Percentiles rank a stretch among this genome's conserved stretches.
These are phyloP conservation scores for Cystofilobasidium bisporidii DNA, from an alignment of 768 basidiomycete genomes.

Conservation along the genomic window DNA sequence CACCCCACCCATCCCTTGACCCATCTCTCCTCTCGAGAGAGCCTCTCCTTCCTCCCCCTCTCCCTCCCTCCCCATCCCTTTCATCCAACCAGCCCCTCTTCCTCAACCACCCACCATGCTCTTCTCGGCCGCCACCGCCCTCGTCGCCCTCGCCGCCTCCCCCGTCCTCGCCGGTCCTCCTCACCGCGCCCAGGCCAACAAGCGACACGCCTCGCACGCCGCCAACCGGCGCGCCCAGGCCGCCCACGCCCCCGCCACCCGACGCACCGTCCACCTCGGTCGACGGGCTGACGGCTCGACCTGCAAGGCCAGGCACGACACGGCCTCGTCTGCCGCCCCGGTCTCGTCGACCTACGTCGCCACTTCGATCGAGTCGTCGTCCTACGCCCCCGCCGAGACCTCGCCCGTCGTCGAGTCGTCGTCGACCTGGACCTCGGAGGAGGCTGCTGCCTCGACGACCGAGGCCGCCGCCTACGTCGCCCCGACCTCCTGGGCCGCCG, in stretches of 20 bases:
- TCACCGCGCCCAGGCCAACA: constrained; percentile 1
- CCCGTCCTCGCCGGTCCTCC: constrained; percentile 2
- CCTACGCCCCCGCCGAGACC: background rate
- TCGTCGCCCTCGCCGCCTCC: constrained; percentile 14
- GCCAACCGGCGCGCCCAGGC: constrained; percentile 17
- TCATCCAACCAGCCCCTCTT: background rate
- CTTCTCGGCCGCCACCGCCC: constrained; percentile 5
- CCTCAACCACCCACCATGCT: background rate
- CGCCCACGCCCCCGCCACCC: background rate
- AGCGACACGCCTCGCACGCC: constrained; percentile 16
- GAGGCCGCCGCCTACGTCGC: constrained; percentile 10
- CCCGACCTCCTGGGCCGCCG: constrained; percentile 2
- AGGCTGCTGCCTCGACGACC: constrained; percentile 4
- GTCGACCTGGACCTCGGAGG: background rate
- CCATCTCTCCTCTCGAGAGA: background rate
- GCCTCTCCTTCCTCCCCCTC: background rate
- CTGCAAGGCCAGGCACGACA: constrained; percentile 14
- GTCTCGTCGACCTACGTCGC: background rate
- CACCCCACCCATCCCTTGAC: background rate
- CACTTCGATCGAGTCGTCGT: background rate
- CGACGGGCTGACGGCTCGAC: constrained; percentile 19
- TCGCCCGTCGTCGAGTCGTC: constrained; percentile 3
- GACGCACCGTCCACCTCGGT: constrained; percentile 6
- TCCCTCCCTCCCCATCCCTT: background rate
- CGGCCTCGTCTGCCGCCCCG: background rate